Conservation (phyloP, 2,329 filamentous ascomycete species). For the Arthrobotrys conoides region DNA sequence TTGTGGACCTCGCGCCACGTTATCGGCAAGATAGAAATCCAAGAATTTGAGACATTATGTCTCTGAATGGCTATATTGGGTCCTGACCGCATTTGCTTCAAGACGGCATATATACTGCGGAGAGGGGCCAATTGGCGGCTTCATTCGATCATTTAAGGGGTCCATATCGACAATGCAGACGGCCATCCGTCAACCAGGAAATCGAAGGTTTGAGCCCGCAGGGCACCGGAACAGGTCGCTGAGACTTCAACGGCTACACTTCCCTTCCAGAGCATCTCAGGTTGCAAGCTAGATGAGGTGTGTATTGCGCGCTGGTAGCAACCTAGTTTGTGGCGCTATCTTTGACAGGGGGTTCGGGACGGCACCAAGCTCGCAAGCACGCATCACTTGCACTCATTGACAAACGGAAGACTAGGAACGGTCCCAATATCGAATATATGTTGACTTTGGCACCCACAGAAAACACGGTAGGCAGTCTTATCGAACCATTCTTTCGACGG, state of each 20-base stretch:
- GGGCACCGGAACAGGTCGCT: slow-evolving; percentile 49
- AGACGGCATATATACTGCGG: slow-evolving; percentile 28
- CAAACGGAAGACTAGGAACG: background rate
- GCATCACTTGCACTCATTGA: background rate
- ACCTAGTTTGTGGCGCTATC: slow-evolving; percentile 51
- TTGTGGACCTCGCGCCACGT: slow-evolving; percentile 43
- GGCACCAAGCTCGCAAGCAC: slow-evolving; percentile 30
- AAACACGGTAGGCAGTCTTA: background rate
- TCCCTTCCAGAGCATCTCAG: slow-evolving; percentile 47
- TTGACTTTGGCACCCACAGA: background rate
- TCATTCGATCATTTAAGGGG: slow-evolving; percentile 35
- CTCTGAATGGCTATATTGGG: slow-evolving; percentile 46
- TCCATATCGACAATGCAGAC: slow-evolving; percentile 26
- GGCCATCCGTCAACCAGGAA: slow-evolving; percentile 54
- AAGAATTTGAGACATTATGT: slow-evolving; percentile 53
- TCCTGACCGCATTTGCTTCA: slow-evolving; percentile 25
- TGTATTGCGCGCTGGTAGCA: slow-evolving; percentile 53
- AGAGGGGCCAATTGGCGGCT: slow-evolving; percentile 45
- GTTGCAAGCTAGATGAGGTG: slow-evolving; percentile 47
- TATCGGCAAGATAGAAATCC: slow-evolving; percentile 51
- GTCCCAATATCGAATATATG: background rate
- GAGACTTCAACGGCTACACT: slow-evolving; percentile 45
- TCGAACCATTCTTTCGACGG: background rate
- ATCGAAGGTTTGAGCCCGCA: slow-evolving; percentile 35
- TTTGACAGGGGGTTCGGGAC: slow-evolving; percentile 43